phyloP scores from a whole-genome alignment of 2,329 filamentous ascomycete species.

The Verticillium klebahnii region DNA sequence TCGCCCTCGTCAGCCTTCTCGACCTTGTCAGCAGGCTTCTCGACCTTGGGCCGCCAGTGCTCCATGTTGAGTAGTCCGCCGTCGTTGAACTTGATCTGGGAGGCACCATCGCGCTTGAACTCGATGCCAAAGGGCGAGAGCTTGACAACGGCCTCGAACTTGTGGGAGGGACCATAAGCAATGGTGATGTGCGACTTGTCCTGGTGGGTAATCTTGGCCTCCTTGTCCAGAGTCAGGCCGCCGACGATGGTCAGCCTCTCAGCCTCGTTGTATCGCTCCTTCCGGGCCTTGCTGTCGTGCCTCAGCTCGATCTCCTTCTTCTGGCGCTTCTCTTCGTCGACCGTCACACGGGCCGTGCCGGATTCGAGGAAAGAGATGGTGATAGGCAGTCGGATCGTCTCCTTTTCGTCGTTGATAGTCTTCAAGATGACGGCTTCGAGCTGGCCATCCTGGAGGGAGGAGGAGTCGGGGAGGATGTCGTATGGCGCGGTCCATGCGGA shows the following conservation, averaged over 20 bases:
- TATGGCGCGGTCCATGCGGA: slow-evolving; percentile 78
- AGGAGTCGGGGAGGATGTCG: slow-evolving; percentile 63
- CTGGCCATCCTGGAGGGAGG: slow-evolving; percentile 74
- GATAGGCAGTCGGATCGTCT: slow-evolving; percentile 74
- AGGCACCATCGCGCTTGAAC: slow-evolving; percentile 77
- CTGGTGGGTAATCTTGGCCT: slow-evolving; percentile 63
- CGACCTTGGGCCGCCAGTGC: slow-evolving; percentile 88
- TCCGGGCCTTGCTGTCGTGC: slow-evolving; percentile 77
- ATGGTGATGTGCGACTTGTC: slow-evolving; percentile 67
- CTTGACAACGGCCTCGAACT: slow-evolving; percentile 77
- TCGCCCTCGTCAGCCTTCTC: slow-evolving; percentile 48
- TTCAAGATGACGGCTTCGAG: slow-evolving; percentile 81
- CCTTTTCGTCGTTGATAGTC: slow-evolving; percentile 58
- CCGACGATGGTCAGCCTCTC: slow-evolving; percentile 84
- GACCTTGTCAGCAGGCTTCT: slow-evolving; percentile 48
- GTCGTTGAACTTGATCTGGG: slow-evolving; percentile 85
- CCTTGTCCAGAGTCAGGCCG: slow-evolving; percentile 67
- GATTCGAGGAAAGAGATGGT: slow-evolving; percentile 86
- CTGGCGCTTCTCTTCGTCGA: slow-evolving; percentile 88
- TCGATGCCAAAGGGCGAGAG: slow-evolving; percentile 81
- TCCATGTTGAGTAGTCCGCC: slow-evolving; percentile 89
- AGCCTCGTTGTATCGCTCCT: slow-evolving; percentile 92
- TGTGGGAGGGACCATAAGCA: slow-evolving; percentile 70
- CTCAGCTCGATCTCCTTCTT: slow-evolving; percentile 86
- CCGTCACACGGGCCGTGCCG: slow-evolving; percentile 77